phyloP scores from a whole-genome alignment of 176 grass and related monocot species.

The Alloteropsis semialata region DNA sequence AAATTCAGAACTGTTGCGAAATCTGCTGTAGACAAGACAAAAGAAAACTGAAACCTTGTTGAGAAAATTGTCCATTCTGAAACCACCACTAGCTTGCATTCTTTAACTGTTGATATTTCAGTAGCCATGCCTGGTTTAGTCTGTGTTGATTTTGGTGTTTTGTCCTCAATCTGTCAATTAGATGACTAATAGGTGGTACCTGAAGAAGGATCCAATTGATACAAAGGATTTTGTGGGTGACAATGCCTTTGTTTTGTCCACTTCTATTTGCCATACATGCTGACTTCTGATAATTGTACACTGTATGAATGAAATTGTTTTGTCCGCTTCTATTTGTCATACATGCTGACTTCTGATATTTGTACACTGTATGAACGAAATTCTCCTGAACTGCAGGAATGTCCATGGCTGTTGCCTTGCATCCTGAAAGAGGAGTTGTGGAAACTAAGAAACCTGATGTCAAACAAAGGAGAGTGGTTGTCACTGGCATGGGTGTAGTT shows the following conservation, averaged over 20 bases:
- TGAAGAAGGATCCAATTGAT: conserved; percentile 6
- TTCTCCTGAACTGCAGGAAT: conserved; percentile 55
- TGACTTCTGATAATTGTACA: not conserved
- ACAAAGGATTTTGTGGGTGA: not conserved
- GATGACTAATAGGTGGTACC: not conserved
- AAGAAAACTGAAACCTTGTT: conserved; percentile 1
- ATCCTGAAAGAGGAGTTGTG: conserved; percentile 63
- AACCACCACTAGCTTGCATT: not conserved
- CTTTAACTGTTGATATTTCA: not conserved
- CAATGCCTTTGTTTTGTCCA: conserved; percentile 14
- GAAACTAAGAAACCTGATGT: conserved; percentile 50
- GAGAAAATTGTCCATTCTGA: not conserved
- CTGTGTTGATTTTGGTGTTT: not conserved
- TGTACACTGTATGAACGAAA: conserved; percentile 10
- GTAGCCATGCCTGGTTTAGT: not conserved
- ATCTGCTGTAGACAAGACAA: not conserved
- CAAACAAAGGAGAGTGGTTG: conserved; percentile 84
- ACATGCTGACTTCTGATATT: not conserved
- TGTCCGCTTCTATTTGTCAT: not conserved
- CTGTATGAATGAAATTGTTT: conserved; percentile 23
- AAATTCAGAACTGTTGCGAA: not conserved
- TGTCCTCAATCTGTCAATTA: not conserved
- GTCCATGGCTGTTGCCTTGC: conserved; percentile 73
- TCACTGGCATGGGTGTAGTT: conserved; percentile 95
- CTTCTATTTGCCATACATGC: not conserved